Conservation (phyloP, 2,329 filamentous ascomycete species). For the Blumeriella jaapii region DNA sequence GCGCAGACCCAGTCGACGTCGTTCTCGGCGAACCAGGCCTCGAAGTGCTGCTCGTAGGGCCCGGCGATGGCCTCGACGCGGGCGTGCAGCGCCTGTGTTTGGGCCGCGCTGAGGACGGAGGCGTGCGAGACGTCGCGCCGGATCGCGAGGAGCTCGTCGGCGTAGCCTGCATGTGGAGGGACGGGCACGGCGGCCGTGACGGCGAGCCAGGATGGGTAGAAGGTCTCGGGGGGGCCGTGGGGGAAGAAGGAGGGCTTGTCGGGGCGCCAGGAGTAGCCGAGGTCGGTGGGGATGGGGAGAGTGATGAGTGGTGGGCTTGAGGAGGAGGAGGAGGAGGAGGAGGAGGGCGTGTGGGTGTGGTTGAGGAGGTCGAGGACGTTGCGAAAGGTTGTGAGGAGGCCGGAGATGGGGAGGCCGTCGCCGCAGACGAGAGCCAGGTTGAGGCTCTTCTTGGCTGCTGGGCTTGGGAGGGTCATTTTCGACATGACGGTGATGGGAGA, state of each 20-base stretch:
- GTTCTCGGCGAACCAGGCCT: slow-evolving; percentile 2
- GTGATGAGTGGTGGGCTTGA: slow-evolving; percentile 1
- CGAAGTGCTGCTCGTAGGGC: slow-evolving; percentile 1
- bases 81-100: background rate
- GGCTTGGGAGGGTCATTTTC: no score
- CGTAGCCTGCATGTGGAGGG: background rate
- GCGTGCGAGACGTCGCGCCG: slow-evolving; percentile 1
- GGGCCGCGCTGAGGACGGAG: background rate
- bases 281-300: background rate
- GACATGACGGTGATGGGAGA: no score
- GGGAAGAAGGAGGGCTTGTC: slow-evolving; percentile 2
- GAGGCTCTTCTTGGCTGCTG: background rate
- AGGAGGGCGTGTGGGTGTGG: background rate
- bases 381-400: slow-evolving; percentile 3
- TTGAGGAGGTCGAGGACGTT: background rate
- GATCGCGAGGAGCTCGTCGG: background rate
- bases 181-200: background rate
- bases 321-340: no score
- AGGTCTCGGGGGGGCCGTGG: background rate
- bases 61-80: background rate
- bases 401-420: background rate
- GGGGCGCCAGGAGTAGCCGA: slow-evolving; percentile 3
- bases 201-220: slow-evolving; percentile 1
- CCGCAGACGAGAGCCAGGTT: slow-evolving; percentile 2
- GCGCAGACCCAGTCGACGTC: slow-evolving; percentile 2